Evolutionary conservation across 2,329 filamentous ascomycete species (phyloP), one percentile per base, ranked within the genome.

Genomic region (Aspergillus latus): DNA sequence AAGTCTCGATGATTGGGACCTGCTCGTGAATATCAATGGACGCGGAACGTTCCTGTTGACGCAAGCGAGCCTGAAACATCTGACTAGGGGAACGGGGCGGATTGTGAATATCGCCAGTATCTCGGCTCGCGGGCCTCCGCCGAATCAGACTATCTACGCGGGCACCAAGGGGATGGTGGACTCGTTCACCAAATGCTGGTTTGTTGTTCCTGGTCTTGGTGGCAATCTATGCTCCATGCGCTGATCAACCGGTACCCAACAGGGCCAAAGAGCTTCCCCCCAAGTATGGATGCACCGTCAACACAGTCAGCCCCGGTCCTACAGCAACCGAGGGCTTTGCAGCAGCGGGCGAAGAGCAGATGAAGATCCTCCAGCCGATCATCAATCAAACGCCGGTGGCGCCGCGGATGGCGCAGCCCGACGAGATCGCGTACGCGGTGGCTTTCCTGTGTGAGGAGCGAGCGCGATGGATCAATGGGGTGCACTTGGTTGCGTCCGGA

Each of bases 141-240:
- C 62, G 1, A 63, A 62, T 56, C 74, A 77, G 60, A 79, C 76
- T 13, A 76, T 81, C 56, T 81, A 81, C 61, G 76, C 77, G 3
- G 78, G 77, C 0, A 79, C 75, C 7, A 81, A 81, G 62, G 76
- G 75, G n/a, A 79, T 80, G 75, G 70, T 79, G 1, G 78, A 80
- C 59, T 72, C 70, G 2, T 78, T 80, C 53, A 81, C 78, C 1
- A 66, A 70, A 26, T 71, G 70, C 40, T 80, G 78, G 74, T 62
- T 5, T 13, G 61, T 9, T 16, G 3, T 16, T 0, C 6, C 10
- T 28, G 1, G 9, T 36, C 11, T 36, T 13, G 11, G 16, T 36
- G 8, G 30, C 1, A 15, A 45, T 21, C 21, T 21, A 21, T 21
- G 21, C 21, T 21, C 21, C 21, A 21, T 21, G 21, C 21, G 21